Base-by-base conservation (phyloP, 495 filamentous ascomycete species). In the Trichocladium antarcticum region DNA sequence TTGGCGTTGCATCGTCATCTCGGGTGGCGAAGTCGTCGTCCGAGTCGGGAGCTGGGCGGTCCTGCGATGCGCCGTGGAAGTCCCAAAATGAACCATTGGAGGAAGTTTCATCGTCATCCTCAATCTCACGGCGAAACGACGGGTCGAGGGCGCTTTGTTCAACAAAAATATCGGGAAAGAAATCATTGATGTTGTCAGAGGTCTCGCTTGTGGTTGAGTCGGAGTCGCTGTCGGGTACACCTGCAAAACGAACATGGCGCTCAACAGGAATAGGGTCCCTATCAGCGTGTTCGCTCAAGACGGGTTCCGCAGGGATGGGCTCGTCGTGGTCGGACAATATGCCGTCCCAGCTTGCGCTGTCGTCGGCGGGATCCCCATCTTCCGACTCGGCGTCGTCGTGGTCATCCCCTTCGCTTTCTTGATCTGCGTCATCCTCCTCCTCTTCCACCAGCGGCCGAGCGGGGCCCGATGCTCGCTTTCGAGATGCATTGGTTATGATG, bases 141-240 rank as follows among this genome's bases (percentile, higher is more conserved):
- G 81, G 82, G 57, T 85, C 81, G 16, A 88, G 68, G 17, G 74
- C 71, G 63, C 80, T 81, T 57, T 85, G 82, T 42, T 82, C 78
- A 32, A 87, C 68, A 56, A 87, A 87, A 42, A 87, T 76, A 53
- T 84, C 75, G 0, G 82, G 81, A 43, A 83, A 83, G 44, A 84
- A 76, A 48, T 74, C 72, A 16, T 64, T 59, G 14, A 68, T 46
- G 42, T 68, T 66, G 10, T 72, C 68, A 20, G 65, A 66, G 5
- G 64, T 67, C 47, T 76, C 71, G 35, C 63, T 68, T 10, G 65
- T 65, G 12, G 69, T 73, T n/a, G 60, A 65, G 47, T 75, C 73
- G 16, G 66, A 67, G 37, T 68, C 70, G 41, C 66, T 65, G 42
- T 64, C 62, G 16, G 70, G 68, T 15, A 74, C 65, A 21, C 74